Conservation (phyloP, 129 eudicot genomes). For the Apium graveolens region DNA sequence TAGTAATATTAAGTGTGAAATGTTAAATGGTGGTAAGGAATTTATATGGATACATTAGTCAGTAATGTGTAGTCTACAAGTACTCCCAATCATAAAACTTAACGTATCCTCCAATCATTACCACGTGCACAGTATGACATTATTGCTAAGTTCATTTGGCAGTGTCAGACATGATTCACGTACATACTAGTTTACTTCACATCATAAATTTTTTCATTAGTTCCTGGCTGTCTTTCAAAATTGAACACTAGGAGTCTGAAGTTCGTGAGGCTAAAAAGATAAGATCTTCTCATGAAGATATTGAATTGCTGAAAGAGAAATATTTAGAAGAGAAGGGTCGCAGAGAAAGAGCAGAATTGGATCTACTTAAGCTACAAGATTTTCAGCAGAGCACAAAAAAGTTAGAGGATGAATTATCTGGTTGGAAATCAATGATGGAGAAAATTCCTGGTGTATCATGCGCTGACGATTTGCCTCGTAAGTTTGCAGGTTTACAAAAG, state of each 20-base stretch:
- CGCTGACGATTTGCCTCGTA: conserved; percentile 62
- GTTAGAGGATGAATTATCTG: conserved; percentile 73
- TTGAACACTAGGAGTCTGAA: conserved; percentile 70
- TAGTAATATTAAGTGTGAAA: no score
- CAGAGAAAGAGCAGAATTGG: conserved; percentile 78
- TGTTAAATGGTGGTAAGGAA: neutral
- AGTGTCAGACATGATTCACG: neutral
- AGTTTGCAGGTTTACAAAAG: conserved; percentile 80
- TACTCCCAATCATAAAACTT: neutral
- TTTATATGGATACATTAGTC: neutral
- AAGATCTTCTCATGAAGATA: conserved; percentile 70
- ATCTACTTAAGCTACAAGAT: conserved; percentile 49
- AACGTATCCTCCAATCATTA: neutral
- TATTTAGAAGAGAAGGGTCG: conserved; percentile 62
- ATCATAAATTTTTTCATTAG: neutral
- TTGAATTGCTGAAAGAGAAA: conserved; percentile 76
- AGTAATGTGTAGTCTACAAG: neutral
- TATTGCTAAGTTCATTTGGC: neutral
- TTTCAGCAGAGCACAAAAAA: conserved; percentile 40
- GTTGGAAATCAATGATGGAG: conserved; percentile 60
- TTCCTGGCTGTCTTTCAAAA: neutral
- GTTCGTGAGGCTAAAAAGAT: conserved; percentile 82
- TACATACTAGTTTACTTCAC: neutral
- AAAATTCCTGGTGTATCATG: conserved; percentile 87
- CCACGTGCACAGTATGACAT: neutral